Percentiles rank a stretch among this genome's conserved stretches.
Conservation (phyloP, 2,329 filamentous ascomycete genomes). For the Cercospora sp. region DNA sequence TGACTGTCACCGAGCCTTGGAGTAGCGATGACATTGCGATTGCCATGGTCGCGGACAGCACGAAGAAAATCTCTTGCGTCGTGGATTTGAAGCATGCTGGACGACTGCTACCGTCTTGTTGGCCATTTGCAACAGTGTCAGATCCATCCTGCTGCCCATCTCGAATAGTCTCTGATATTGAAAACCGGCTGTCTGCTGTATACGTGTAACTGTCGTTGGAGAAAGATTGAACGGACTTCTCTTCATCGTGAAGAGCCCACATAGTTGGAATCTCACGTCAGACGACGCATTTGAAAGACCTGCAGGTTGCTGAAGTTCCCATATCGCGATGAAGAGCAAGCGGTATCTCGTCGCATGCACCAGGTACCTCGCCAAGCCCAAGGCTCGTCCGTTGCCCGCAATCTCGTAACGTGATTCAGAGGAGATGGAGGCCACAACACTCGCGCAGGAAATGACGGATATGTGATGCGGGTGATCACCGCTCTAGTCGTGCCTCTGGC, state of each 20-base stretch:
- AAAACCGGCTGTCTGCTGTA: not conserved
- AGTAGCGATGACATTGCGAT: conserved; percentile 15
- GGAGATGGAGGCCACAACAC: not conserved
- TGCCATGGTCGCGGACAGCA: conserved; percentile 9
- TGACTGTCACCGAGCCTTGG: conserved; percentile 14
- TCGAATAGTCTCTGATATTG: not conserved
- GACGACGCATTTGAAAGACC: not conserved
- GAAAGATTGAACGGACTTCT: not conserved
- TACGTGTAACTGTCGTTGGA: not conserved
- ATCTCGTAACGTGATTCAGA: not conserved
- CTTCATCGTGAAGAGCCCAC: not conserved
- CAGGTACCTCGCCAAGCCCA: not conserved
- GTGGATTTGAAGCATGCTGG: conserved; percentile 14
- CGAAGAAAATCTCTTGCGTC: conserved; percentile 11
- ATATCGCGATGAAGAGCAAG: not conserved
- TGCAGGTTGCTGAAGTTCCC: not conserved
- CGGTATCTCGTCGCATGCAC: not conserved
- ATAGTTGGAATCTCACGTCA: not conserved
- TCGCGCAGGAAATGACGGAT: not conserved
- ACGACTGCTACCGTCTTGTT: not conserved
- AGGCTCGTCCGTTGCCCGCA: not conserved
- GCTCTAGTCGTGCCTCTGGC: not conserved
- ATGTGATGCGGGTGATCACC: not conserved
- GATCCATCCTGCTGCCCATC: not conserved
- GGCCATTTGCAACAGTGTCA: not conserved